Conservation (phyloP, 2,329 filamentous ascomycete species). For the Rhynchosporium graminicola region DNA sequence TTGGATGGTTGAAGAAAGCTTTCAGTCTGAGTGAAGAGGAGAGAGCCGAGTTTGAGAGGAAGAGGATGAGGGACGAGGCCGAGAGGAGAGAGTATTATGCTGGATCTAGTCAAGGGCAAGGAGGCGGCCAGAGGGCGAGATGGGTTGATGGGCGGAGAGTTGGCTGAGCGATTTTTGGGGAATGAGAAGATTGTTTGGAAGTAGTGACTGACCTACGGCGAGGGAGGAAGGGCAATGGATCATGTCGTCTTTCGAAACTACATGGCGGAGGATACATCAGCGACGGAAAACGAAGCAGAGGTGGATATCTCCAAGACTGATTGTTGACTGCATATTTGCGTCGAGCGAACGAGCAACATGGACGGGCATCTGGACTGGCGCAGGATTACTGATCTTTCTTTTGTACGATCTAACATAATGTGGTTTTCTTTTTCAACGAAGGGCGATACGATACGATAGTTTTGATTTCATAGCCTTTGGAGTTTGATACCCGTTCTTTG, state of each 20-base stretch:
- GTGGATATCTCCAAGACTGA: background rate
- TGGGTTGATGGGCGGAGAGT: conserved; percentile 37
- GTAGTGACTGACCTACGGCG: no score
- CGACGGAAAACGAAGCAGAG: background rate
- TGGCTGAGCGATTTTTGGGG: background rate
- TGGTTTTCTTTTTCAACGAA: background rate
- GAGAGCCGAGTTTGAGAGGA: conserved; percentile 58
- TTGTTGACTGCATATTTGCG: background rate
- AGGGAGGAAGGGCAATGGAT: no score
- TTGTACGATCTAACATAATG: background rate
- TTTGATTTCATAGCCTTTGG: background rate
- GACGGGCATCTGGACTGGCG: background rate
- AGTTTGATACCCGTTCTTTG: conserved; percentile 13
- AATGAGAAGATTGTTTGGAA: background rate
- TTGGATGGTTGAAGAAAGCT: conserved; percentile 69
- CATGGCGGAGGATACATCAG: background rate
- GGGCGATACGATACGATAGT: background rate
- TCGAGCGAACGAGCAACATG: background rate
- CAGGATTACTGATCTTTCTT: background rate
- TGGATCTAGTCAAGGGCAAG: no score
- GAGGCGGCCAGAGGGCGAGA: conserved; percentile 17
- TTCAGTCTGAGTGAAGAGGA: conserved; percentile 67
- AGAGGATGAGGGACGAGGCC: conserved; percentile 41
- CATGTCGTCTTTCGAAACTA: no score
- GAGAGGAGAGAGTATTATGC: conserved; percentile 27